Base-by-base conservation (phyloP, 2,329 filamentous ascomycete species). In the Beauveria scarabaeidicola region DNA sequence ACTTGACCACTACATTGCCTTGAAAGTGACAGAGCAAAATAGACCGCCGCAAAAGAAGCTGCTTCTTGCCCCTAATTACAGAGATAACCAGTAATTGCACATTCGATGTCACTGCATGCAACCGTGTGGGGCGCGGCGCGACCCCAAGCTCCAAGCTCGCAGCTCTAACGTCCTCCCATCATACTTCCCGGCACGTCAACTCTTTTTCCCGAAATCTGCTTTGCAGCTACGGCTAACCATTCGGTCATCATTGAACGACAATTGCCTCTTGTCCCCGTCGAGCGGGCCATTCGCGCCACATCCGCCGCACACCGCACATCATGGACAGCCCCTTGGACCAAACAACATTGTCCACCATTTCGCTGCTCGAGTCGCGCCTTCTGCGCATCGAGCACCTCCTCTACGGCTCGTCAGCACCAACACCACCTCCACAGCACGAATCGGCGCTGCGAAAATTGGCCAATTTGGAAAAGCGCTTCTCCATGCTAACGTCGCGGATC, bases 361-460 rank as follows among this genome's bases (percentile, higher is more conserved):
- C 75, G 46, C 74, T 85, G 27, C 76, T 86, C 40, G 82, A 85
- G 66, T 74, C 78, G 54, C 82, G 83, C n/a, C 76, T 86, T 11
- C 71, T 78, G 17, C 81, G 83, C 50, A 74, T 86, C 61, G 83
- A 86, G 65, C 81, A 85, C 64, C 69, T 85, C 3, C 75, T 86
- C 48, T 78, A 81, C 65, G 83, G 83, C 27, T 72, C 76, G 3
- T 59, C 72, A 2, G 64, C 70, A 1, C 65, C 70, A 2, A 64
- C 70, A 1, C 65, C 70, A 0, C 63, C 67, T 5, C 63, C 69
- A 2, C 70, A 76, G 15, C 65, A 76, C 23, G 70, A 70, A 17
- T 74, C 81, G 0, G 76, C 78, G 0, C 65, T 73, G 25, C 71
- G 74, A 21, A 73, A 75, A 46, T 70, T 85, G 46, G 75, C 75